Percentiles rank a stretch among this genome's conserved stretches.
phyloP scores from a whole-genome alignment of 371 early-diverging fungal species.

The Rhizopus microsporus region DNA sequence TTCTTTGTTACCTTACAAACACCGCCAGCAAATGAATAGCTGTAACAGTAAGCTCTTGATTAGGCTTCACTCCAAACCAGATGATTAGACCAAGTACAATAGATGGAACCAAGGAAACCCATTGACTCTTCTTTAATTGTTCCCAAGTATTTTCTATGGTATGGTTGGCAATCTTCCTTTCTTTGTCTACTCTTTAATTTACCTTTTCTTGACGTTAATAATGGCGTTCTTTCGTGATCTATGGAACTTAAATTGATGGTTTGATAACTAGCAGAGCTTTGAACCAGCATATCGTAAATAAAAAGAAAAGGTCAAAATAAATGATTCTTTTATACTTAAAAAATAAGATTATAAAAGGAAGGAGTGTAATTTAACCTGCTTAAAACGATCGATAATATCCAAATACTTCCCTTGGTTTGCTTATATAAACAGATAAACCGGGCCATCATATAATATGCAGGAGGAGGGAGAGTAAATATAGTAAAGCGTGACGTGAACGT shows the following conservation, averaged over 20 bases:
- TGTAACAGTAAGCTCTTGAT: conserved; percentile 43
- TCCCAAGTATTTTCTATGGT: not conserved
- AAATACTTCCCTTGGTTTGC: no score
- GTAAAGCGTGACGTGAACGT: no score
- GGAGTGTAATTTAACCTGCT: no score
- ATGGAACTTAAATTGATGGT: not conserved
- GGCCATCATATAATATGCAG: no score
- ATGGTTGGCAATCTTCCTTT: no score
- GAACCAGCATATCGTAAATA: not conserved
- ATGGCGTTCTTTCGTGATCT: not conserved
- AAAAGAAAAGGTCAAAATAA: no score
- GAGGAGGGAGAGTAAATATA: no score
- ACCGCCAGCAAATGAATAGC: conserved; percentile 50
- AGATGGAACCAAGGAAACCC: conserved; percentile 26
- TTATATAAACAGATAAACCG: no score
- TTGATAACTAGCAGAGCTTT: not conserved
- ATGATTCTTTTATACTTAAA: no score
- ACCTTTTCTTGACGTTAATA: not conserved
- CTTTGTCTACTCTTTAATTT: no score
- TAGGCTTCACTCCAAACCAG: conserved; percentile 43
- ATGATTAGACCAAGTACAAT: conserved; percentile 33
- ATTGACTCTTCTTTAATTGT: not conserved
- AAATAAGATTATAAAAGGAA: no score
- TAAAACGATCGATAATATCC: no score
- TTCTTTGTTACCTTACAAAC: conserved; percentile 39